A percentile compares a stretch with the other conserved stretches of the same genome.
phyloP scores from a whole-genome alignment of 2,329 filamentous ascomycete genomes.

The Alternaria consortialis region DNA sequence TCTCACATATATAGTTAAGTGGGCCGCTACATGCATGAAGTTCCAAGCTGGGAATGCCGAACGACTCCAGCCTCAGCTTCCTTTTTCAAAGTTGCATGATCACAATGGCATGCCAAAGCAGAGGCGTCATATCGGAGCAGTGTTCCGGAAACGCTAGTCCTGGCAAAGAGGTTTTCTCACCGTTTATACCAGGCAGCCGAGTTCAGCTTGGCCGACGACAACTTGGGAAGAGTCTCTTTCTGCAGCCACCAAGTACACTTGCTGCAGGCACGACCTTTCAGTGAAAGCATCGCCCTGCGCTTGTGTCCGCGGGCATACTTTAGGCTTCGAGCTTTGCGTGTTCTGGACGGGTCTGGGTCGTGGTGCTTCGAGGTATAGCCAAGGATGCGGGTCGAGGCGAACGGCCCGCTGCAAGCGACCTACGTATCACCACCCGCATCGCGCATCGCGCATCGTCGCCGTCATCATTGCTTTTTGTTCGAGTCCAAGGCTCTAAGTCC shows the following conservation, averaged over 20 bases:
- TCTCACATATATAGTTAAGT: slow-evolving; percentile 4
- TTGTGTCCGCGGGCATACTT: background rate
- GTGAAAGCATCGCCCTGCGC: background rate
- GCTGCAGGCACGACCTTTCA: background rate
- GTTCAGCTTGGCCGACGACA: background rate
- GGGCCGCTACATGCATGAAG: background rate
- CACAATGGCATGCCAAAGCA: background rate
- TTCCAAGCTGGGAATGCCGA: background rate
- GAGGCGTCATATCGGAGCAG: background rate
- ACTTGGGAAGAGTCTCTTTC: background rate
- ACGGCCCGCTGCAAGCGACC: slow-evolving; percentile 1
- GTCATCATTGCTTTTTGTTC: slow-evolving; percentile 4
- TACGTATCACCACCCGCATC: background rate
- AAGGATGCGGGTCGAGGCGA: slow-evolving; percentile 7
- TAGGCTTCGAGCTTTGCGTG: background rate
- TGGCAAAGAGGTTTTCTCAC: background rate
- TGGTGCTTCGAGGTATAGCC: background rate
- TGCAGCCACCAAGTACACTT: slow-evolving; percentile 5
- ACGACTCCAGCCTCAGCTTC: background rate
- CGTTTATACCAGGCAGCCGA: background rate
- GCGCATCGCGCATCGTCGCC: background rate
- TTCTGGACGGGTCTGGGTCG: slow-evolving; percentile 4
- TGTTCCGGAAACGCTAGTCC: background rate
- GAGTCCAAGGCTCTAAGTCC: background rate
- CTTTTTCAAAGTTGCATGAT: background rate